Evolutionary conservation across 495 filamentous ascomycete genomes (phyloP).

Genomic region (Neurospora africana): DNA sequence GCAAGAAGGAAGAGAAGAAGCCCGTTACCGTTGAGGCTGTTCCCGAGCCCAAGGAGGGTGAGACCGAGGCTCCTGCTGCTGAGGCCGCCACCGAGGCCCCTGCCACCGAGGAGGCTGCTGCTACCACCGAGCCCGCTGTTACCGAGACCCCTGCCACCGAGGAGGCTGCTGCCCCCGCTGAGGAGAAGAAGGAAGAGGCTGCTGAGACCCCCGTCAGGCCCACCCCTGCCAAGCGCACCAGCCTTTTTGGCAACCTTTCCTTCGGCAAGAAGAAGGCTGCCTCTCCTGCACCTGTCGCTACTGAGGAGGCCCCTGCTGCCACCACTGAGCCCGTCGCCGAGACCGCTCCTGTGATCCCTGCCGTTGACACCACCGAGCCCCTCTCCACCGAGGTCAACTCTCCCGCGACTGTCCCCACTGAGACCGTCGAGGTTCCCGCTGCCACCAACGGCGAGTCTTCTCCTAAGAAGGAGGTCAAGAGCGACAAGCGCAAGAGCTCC

Average conservation of each 20-base stretch:
- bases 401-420: slow-evolving; percentile 33
- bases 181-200: slow-evolving; percentile 26
- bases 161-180: slow-evolving; percentile 20
- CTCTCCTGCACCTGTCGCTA: slow-evolving; percentile 26
- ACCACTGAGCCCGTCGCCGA: slow-evolving; percentile 39
- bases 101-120: slow-evolving; percentile 18
- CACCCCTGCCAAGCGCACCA: slow-evolving; percentile 29
- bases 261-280: slow-evolving; percentile 45
- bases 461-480: slow-evolving; percentile 38
- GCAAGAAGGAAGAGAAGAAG: slow-evolving; percentile 66
- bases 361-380: slow-evolving; percentile 45
- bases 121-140: slow-evolving; percentile 17
- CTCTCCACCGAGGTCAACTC: slow-evolving; percentile 37
- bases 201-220: slow-evolving; percentile 18
- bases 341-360: slow-evolving; percentile 46
- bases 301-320: slow-evolving; percentile 25
- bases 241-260: slow-evolving; percentile 43
- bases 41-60: slow-evolving; percentile 36
- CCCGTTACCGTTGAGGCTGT: slow-evolving; percentile 28
- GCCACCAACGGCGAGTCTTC: slow-evolving; percentile 39
- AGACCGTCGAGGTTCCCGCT: slow-evolving; percentile 31
- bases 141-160: slow-evolving; percentile 21
- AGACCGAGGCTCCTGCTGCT: slow-evolving; percentile 23
- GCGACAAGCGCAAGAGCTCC: slow-evolving; percentile 47
- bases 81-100: slow-evolving; percentile 16